Evolutionary conservation across 768 basidiomycete genomes (phyloP).

Genomic region (Boletus pseudopeckii): DNA sequence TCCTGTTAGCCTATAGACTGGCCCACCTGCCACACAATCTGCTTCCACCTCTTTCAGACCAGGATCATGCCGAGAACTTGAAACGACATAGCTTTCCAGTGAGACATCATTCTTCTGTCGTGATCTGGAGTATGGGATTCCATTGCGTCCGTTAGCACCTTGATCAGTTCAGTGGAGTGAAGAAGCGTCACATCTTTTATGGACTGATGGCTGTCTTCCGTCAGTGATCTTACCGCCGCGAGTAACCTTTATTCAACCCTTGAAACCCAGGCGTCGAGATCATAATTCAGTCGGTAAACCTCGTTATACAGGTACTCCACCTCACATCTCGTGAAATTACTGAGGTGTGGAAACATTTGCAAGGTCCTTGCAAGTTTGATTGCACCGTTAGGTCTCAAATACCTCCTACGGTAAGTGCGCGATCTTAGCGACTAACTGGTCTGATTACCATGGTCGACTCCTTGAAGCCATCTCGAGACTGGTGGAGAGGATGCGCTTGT

Average conservation of each 20-base stretch:
- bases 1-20: neutral
- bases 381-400: neutral
- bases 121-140: neutral
- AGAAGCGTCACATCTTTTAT: slow-evolving; percentile 1
- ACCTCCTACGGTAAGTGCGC: neutral
- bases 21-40: neutral
- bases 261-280: neutral
- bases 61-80: neutral
- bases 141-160: neutral
- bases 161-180: neutral
- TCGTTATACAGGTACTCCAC: neutral
- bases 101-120: neutral
- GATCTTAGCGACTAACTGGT: neutral
- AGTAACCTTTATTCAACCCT: neutral
- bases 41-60: slow-evolving; percentile 1
- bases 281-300: neutral
- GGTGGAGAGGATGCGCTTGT: neutral
- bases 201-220: slow-evolving; percentile 2
- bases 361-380: neutral
- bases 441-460: neutral
- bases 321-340: too few species aligned
- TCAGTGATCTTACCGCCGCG: neutral
- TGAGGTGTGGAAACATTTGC: neutral
- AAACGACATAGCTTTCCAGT: neutral
- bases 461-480: neutral